A percentile compares a stretch with the other conserved stretches of the same genome.
phyloP scores from a whole-genome alignment of 805 yeast species.

The Scheffersomyces ergatensis region DNA sequence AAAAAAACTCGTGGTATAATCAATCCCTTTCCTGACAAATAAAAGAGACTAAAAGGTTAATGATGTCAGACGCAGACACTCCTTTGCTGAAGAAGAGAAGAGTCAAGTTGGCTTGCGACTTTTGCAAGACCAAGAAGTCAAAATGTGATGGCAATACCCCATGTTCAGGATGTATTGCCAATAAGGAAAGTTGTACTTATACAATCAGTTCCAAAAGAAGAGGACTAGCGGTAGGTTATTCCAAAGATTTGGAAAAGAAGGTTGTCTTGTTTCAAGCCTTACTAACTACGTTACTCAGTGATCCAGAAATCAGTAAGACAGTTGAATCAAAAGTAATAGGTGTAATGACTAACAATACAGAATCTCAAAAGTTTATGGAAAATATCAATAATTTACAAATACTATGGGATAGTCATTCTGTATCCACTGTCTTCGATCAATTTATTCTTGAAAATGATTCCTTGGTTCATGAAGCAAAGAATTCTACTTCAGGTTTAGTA shows the following conservation, averaged over 20 bases:
- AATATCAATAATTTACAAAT: background rate
- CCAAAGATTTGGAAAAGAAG: slow-evolving; percentile 17
- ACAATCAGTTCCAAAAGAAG: slow-evolving; percentile 14
- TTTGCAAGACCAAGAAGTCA: slow-evolving; percentile 19
- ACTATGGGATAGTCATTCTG: background rate
- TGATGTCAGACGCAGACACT: background rate
- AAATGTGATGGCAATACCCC: slow-evolving; percentile 22
- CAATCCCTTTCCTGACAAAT: too few species aligned
- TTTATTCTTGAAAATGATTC: slow-evolving; percentile 8
- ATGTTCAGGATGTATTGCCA: slow-evolving; percentile 15
- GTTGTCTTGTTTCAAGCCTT: slow-evolving; percentile 13
- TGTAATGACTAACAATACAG: background rate
- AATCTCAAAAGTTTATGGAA: slow-evolving; percentile 1
- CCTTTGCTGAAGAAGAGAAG: slow-evolving; percentile 11
- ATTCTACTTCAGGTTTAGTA: background rate
- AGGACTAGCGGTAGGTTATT: slow-evolving; percentile 21
- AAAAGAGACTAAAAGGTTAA: too few species aligned
- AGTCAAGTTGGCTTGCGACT: slow-evolving; percentile 22
- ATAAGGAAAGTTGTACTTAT: slow-evolving; percentile 13
- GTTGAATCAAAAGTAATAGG: slow-evolving; percentile 1
- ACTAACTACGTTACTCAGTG: slow-evolving; percentile 4
- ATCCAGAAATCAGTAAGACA: background rate
- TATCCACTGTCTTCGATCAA: slow-evolving; percentile 7
- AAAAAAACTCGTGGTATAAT: too few species aligned
- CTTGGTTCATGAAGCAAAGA: slow-evolving; percentile 1